Base-by-base conservation (phyloP, 306 rosid species). In the Dryas octopetala region DNA sequence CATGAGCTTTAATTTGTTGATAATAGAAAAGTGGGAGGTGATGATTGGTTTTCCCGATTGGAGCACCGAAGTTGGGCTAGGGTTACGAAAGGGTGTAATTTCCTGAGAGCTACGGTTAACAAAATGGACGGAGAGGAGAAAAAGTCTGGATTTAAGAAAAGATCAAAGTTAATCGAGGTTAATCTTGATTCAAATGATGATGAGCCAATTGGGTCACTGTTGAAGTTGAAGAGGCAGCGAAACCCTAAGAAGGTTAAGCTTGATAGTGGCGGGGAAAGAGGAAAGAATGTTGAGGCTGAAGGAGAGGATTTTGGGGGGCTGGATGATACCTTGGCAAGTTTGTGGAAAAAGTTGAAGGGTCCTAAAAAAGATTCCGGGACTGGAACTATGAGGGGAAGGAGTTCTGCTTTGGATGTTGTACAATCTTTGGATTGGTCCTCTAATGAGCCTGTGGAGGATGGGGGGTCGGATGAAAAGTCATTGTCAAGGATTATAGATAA, bases 291-390 rank as follows among this genome's bases (percentile, higher is more conserved):
- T 23, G 96, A 72, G 58, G 82, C 41, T 28, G 81, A n/a, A n/a
- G 76, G 83, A 11, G 91, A 67, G 66, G 91, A 88, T 78, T 83
- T 86, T 28, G 91, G 88, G 79, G 92, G 89, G 58, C 83, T 96
- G 96, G 93, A 88, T 74, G 98, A 92, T 84, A 92, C 99, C 17
- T 79, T 96, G 84, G 99, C 99, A 32, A 90, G 88, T 78, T 89
- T 96, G 69, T 85, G 93, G 89, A 96, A 92, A 86, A 90, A 92
- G 78, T 87, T 96, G 89, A 96, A 85, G 86, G 95, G 89, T 82
- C 96, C 93, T n/a, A 91, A 88, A 81, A 90, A 84, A 80, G 90
- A 88, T 76, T 74, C n/a, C 52, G 97, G 87, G 74, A 75, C 88
- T 68, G 90, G 85, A 72, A 70, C 77, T 46, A 16, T 59, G 19